phyloP scores from a whole-genome alignment of 805 yeast species.

The Kluyveromyces wickerhamii region DNA sequence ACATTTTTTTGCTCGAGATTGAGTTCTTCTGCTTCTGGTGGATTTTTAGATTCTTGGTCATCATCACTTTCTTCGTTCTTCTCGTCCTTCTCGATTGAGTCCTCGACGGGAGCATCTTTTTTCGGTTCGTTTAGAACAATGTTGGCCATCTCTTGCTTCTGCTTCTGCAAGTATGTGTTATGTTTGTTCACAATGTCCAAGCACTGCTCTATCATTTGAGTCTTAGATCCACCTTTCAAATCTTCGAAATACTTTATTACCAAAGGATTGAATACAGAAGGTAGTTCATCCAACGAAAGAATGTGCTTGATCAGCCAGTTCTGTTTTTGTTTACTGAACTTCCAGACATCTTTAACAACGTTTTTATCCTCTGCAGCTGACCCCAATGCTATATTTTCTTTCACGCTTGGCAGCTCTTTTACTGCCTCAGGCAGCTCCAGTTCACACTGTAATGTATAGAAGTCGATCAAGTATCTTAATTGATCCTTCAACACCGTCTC shows the following conservation, averaged over 20 bases:
- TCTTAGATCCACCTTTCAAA: constrained; percentile 16
- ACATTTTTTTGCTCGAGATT: not conserved
- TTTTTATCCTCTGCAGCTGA: constrained; percentile 6
- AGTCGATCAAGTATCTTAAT: constrained; percentile 28
- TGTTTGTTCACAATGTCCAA: not conserved
- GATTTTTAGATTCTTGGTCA: not conserved
- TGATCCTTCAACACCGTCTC: constrained; percentile 28
- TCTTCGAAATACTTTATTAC: constrained; percentile 25
- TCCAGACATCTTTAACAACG: constrained; percentile 21
- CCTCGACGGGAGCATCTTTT: constrained; percentile 1
- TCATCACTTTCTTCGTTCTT: constrained; percentile 3
- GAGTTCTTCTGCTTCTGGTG: constrained; percentile 7
- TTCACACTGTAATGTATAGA: constrained; percentile 20
- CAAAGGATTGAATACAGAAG: constrained; percentile 21
- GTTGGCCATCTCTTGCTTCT: constrained; percentile 5
- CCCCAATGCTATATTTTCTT: constrained; percentile 10
- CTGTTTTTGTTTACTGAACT: constrained; percentile 31
- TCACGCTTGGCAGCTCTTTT: constrained; percentile 17
- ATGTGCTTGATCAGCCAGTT: constrained; percentile 30
- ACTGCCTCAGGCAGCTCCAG: constrained; percentile 20
- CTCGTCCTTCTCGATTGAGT: constrained; percentile 1
- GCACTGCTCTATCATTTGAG: constrained; percentile 6
- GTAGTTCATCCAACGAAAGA: constrained; percentile 21
- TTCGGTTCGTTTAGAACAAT: constrained; percentile 6
- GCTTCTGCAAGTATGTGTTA: constrained; percentile 12